These are phyloP conservation scores for Cystofilobasidium macerans DNA, from an alignment of 768 basidiomycete species.

Conservation along the genomic window DNA sequence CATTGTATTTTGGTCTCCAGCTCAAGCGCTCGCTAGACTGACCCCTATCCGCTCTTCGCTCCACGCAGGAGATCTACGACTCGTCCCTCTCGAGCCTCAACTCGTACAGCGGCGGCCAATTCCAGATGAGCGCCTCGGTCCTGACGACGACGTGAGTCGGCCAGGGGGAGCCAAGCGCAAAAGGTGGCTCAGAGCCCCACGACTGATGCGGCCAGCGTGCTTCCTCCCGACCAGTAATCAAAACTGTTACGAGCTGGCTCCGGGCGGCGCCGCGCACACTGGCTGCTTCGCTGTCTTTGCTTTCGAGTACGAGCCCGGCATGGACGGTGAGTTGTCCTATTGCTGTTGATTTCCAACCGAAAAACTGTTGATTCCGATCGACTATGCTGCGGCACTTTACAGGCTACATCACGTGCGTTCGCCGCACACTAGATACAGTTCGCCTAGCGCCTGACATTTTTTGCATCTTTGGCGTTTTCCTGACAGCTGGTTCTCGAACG, in stretches of 20 bases:
- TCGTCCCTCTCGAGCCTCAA: background rate
- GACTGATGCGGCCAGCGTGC: no score
- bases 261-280: conserved; percentile 32
- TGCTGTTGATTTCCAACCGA: background rate
- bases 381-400: background rate
- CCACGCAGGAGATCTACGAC: background rate
- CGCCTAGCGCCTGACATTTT: no score
- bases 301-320: conserved; percentile 31
- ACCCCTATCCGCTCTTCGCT: background rate
- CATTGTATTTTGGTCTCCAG: background rate
- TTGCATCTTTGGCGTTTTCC: no score
- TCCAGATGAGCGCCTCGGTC: conserved; percentile 72
- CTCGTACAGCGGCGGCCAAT: background rate
- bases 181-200: no score
- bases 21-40: background rate
- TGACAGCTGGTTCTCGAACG: background rate
- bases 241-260: conserved; percentile 53
- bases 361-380: background rate
- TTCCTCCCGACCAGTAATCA: no score
- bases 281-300: conserved; percentile 59
- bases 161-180: no score
- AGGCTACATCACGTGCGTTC: background rate
- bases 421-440: no score
- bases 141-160: conserved; percentile 53
- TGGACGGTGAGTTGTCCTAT: conserved; percentile 48